phyloP scores from a whole-genome alignment of 2,329 filamentous ascomycete genomes.

The Aspergillus tubingensis region DNA sequence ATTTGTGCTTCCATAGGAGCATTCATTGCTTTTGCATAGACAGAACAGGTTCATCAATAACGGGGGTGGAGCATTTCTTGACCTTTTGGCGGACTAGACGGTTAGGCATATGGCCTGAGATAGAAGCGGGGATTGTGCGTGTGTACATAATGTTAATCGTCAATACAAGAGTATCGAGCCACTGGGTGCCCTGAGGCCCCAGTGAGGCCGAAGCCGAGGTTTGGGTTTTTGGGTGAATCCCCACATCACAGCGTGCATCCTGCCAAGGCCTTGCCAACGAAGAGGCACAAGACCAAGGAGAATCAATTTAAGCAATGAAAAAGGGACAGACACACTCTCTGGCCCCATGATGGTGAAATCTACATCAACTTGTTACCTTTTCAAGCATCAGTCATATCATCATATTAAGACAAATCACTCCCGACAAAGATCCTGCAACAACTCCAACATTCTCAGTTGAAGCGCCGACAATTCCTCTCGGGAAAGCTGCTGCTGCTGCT shows the following conservation, averaged over 20 bases:
- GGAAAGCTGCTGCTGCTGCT: conserved; percentile 31
- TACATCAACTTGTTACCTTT: too few relatives aligned
- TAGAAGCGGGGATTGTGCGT: conserved; percentile 14
- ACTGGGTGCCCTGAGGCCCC: not conserved
- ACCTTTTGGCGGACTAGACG: conserved; percentile 22
- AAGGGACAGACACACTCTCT: too few relatives aligned
- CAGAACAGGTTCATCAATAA: conserved; percentile 5
- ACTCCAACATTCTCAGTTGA: conserved; percentile 51
- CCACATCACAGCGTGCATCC: not conserved
- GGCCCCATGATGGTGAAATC: too few relatives aligned
- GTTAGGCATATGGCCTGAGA: conserved; percentile 11
- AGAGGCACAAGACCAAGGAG: too few relatives aligned
- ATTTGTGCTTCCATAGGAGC: conserved; percentile 2
- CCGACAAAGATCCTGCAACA: conserved; percentile 54
- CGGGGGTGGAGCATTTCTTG: conserved; percentile 13
- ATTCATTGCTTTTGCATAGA: conserved; percentile 20
- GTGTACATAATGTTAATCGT: conserved; percentile 28
- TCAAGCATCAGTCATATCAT: not conserved
- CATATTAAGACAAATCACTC: conserved; percentile 25
- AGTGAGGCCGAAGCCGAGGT: not conserved
- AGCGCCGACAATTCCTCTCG: conserved; percentile 47
- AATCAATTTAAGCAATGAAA: too few relatives aligned
- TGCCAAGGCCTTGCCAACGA: too few relatives aligned
- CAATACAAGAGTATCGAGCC: conserved; percentile 1
- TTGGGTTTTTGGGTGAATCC: not conserved